A percentile compares a stretch with the other conserved stretches of the same genome.
These are phyloP conservation scores for Cucurbita maxima DNA, from an alignment of 306 rosid species.

Conservation along the genomic window DNA sequence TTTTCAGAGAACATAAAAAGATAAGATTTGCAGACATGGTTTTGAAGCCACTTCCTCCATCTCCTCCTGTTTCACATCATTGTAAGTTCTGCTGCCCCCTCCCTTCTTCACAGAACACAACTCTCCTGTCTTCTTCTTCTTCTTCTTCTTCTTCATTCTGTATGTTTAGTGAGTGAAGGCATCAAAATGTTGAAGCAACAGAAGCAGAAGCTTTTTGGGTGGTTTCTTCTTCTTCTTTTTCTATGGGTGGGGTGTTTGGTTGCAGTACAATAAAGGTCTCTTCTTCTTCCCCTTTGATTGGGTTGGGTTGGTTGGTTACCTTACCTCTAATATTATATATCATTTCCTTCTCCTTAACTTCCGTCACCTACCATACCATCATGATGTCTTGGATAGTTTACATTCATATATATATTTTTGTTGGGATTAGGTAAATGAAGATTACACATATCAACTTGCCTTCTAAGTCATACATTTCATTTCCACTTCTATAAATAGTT, in stretches of 20 bases:
- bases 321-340: neutral
- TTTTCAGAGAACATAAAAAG: neutral
- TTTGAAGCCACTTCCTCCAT: neutral
- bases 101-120: too few species aligned
- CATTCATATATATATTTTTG: neutral
- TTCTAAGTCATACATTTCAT: neutral
- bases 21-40: constrained; percentile 2
- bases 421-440: neutral
- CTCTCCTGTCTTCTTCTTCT: too few species aligned
- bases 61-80: neutral
- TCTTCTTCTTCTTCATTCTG: neutral
- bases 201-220: neutral
- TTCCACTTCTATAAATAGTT: neutral
- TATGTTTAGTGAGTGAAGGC: neutral
- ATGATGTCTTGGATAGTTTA: neutral
- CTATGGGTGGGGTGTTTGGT: neutral
- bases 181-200: constrained; percentile 2
- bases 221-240: neutral
- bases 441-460: neutral
- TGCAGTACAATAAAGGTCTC: constrained; percentile 2
- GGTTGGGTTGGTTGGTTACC: neutral
- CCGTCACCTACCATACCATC: neutral
- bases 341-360: neutral
- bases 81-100: too few species aligned
- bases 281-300: constrained; percentile 3